A percentile compares a stretch with the other conserved stretches of the same genome.
These are phyloP conservation scores for Zygoascus biomembranicola DNA, from an alignment of 805 yeast genomes.

Conservation along the genomic window DNA sequence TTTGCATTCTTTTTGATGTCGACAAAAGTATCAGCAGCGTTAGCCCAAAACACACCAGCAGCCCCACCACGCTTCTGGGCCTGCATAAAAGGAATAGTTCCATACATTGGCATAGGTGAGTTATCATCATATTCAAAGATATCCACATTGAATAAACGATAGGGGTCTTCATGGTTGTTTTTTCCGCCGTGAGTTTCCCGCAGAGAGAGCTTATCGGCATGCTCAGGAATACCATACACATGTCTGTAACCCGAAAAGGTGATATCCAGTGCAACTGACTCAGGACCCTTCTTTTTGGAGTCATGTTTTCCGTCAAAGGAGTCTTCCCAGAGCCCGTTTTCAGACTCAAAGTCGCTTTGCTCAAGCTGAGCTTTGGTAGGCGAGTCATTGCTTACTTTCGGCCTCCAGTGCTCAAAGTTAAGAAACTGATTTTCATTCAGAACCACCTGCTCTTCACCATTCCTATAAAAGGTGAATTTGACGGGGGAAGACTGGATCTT, in stretches of 20 bases:
- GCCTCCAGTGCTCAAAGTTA: conserved; percentile 77
- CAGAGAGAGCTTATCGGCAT: conserved; percentile 71
- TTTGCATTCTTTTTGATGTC: conserved; percentile 42
- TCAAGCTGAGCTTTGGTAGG: conserved; percentile 22
- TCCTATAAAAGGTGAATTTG: conserved; percentile 39
- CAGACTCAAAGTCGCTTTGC: conserved; percentile 37
- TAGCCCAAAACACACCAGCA: conserved; percentile 84
- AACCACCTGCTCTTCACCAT: conserved; percentile 41
- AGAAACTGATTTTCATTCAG: conserved; percentile 64
- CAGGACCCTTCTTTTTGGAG: conserved; percentile 61
- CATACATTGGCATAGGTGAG: conserved; percentile 87
- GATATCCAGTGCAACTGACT: conserved; percentile 76
- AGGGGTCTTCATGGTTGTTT: conserved; percentile 50
- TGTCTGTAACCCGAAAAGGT: conserved; percentile 49
- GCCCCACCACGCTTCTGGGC: conserved; percentile 52
- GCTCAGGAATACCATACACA: conserved; percentile 96
- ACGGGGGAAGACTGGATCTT: conserved; percentile 42
- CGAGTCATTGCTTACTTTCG: conserved; percentile 31
- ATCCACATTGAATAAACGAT: conserved; percentile 85
- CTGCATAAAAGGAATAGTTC: conserved; percentile 81
- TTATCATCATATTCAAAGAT: conserved; percentile 87
- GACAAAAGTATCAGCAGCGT: conserved; percentile 86
- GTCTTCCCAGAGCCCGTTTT: conserved; percentile 63
- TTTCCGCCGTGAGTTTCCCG: conserved; percentile 48
- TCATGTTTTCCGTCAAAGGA: conserved; percentile 63